Base-by-base conservation (phyloP, 108 stramenopile species). In the Fragilariopsis cylindrus region DNA sequence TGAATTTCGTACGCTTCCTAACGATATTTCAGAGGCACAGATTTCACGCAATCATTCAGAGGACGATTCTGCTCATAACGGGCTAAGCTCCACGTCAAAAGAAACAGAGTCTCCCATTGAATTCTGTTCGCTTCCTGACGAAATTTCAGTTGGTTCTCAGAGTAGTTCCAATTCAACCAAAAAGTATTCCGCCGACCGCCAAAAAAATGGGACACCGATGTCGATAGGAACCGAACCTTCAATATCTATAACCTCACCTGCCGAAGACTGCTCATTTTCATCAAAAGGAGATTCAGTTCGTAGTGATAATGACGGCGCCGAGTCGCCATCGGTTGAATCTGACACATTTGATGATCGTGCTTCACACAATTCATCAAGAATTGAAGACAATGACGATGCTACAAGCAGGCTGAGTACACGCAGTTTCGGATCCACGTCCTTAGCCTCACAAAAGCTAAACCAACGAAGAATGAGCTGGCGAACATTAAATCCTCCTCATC, bases 401-500 rank as follows among this genome's bases (percentile, higher is more conserved):
- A 30, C 58, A n/a, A 6, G 15, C 58, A 60, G 46, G 16, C n/a
- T 30, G 30, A 7, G 8, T 57, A 7, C 57, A 18, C 30, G 21
- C 30, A 5, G 40, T 30, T 3, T 39, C 5, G 50, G 50, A 68
- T 5, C 13, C 47, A 48, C 15, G 4, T 48, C 30, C 6, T 16
- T 30, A 68, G 4, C 11, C n/a, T 48, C 48, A 21, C 6, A 45
- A 8, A 48, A 13, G 50, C 15, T 42, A 12, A 56, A 55, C 3
- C 50, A 58, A 48, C 73, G 54, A 11, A 19, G 19, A n/a, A 72
- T 74, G 39, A 72, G 63, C 58, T 64, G 69, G 40, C 52, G 69
- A 48, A 63, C 74, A 6, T 42, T 74, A 6, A 42, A 72, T 18
- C 80, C 80, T 43, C 53, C 70, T 41, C 72, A 81, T 64, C 81